phyloP scores from a whole-genome alignment of 495 filamentous ascomycete genomes.

The Aspergillus bertholletiae region DNA sequence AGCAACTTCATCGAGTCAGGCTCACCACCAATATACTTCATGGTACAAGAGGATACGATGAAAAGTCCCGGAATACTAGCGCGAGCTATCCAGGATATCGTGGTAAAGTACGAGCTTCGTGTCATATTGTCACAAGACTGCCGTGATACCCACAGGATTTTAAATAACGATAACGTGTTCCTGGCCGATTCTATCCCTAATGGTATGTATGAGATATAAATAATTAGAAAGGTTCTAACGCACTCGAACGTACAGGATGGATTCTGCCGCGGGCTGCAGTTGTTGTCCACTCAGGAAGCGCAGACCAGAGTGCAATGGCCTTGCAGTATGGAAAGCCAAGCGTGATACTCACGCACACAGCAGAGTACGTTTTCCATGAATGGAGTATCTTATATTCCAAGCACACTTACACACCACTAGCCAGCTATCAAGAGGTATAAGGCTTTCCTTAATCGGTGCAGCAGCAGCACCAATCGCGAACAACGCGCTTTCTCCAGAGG shows the following conservation, averaged over 20 bases:
- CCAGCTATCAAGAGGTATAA: not conserved
- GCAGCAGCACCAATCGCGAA: not conserved
- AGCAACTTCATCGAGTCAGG: not conserved
- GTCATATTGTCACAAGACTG: not conserved
- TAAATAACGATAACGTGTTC: not conserved
- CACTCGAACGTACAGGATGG: not conserved
- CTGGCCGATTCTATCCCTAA: not conserved
- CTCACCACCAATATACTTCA: not conserved
- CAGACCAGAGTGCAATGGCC: not conserved
- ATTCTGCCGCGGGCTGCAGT: not conserved
- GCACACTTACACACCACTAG: not conserved
- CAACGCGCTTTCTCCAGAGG: not conserved
- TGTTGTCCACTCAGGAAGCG: not conserved
- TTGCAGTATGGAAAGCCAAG: not conserved
- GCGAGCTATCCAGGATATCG: not conserved
- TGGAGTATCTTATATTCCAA: no score
- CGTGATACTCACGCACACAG: not conserved
- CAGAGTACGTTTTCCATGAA: not conserved
- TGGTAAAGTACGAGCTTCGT: not conserved
- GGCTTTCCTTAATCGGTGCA: not conserved
- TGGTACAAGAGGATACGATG: not conserved
- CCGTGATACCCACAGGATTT: not conserved
- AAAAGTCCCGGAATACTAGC: not conserved
- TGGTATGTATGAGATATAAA: not conserved
- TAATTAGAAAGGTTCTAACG: no score